These are phyloP conservation scores for Balansia obtecta DNA, from an alignment of 2,329 filamentous ascomycete species.

Conservation along the genomic window DNA sequence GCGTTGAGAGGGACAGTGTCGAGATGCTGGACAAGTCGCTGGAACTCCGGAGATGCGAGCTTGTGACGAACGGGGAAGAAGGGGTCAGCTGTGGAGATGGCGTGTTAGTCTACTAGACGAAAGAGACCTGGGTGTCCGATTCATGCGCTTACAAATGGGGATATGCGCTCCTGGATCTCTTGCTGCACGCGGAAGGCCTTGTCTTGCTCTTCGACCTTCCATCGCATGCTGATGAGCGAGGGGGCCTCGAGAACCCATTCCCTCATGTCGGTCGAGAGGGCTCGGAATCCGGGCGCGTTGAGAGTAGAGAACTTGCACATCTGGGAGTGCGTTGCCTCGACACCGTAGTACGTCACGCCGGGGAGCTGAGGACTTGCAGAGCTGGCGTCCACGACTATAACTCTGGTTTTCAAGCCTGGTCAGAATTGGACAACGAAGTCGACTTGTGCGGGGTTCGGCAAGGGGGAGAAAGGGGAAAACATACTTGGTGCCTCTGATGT, in stretches of 20 bases:
- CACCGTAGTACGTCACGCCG: constrained; percentile 61
- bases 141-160: constrained; percentile 12
- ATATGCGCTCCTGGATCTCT: constrained; percentile 33
- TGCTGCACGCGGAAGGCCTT: constrained; percentile 28
- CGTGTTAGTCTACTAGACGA: background rate
- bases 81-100: background rate
- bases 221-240: constrained; percentile 40
- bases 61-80: background rate
- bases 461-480: constrained; percentile 7
- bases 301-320: constrained; percentile 62
- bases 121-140: background rate
- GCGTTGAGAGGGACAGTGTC: background rate
- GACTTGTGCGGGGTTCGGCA: background rate
- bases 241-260: constrained; percentile 44
- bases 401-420: constrained; percentile 15
- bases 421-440: background rate
- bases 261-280: constrained; percentile 33
- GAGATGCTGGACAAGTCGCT: constrained; percentile 4
- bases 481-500: constrained; percentile 48
- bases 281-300: constrained; percentile 52
- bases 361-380: constrained; percentile 59
- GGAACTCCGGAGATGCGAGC: background rate
- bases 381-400: constrained; percentile 54
- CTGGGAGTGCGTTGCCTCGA: constrained; percentile 56
- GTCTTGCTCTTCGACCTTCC: constrained; percentile 48